Conservation (phyloP, 352 stramenopile species). For the Saprolegnia parasitica region DNA sequence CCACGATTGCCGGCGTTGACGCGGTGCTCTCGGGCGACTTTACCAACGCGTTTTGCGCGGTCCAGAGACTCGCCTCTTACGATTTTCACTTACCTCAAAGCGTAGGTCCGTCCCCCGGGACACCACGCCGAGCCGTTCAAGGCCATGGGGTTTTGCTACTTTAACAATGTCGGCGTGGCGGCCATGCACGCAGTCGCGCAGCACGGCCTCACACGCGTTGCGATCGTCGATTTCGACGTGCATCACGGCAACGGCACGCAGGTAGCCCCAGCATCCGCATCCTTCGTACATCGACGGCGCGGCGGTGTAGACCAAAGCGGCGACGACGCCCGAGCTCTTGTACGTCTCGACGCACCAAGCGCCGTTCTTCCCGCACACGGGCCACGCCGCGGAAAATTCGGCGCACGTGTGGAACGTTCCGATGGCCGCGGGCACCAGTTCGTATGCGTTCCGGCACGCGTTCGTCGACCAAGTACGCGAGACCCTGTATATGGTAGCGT, state of each 20-base stretch:
- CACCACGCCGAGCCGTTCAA: constrained; percentile 49
- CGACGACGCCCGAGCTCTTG: constrained; percentile 36
- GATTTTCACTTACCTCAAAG: background rate
- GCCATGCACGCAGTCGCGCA: constrained; percentile 88
- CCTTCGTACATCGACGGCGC: too few relatives aligned
- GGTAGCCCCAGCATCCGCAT: too few relatives aligned
- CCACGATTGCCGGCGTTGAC: constrained; percentile 73
- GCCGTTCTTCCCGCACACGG: constrained; percentile 45
- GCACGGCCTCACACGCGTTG: constrained; percentile 43
- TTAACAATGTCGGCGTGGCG: constrained; percentile 94
- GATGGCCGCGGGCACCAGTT: constrained; percentile 36
- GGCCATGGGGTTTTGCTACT: constrained; percentile 91
- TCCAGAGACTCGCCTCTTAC: constrained; percentile 72
- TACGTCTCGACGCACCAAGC: constrained; percentile 59
- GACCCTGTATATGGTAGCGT: too few relatives aligned
- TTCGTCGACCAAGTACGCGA: constrained; percentile 37
- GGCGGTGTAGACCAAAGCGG: constrained; percentile 35
- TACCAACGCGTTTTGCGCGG: constrained; percentile 86
- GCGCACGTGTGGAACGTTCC: constrained; percentile 49
- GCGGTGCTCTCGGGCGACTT: constrained; percentile 36
- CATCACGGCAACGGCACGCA: constrained; percentile 88
- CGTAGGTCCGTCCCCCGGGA: constrained; percentile 44
- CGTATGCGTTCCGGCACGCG: constrained; percentile 37
- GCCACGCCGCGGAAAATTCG: constrained; percentile 38
- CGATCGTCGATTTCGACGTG: constrained; percentile 72